phyloP scores from a whole-genome alignment of 768 basidiomycete species.

The Trametes sanguinea region DNA sequence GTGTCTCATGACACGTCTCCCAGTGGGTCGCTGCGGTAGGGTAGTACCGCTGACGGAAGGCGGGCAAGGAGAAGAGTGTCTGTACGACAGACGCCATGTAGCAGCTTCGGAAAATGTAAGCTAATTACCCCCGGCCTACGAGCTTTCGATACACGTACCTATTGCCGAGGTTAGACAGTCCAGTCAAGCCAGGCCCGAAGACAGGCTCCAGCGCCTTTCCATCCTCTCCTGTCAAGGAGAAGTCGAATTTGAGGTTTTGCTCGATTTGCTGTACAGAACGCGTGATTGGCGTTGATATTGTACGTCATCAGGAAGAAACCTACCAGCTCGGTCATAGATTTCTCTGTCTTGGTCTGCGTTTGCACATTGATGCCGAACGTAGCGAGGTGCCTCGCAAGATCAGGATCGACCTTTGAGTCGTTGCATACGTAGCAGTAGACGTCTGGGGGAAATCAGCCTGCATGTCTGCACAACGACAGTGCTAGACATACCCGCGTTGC shows the following conservation, averaged over 20 bases:
- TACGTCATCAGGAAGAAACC: constrained; percentile 60
- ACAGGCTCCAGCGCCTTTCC: constrained; percentile 87
- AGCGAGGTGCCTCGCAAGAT: constrained; percentile 69
- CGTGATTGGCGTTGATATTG: constrained; percentile 94
- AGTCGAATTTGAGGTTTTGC: constrained; percentile 93
- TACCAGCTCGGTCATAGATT: constrained; percentile 94
- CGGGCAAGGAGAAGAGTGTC: constrained; percentile 75
- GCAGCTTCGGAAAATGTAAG: constrained; percentile 66
- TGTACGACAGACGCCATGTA: constrained; percentile 97
- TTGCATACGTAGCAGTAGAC: constrained; percentile 93
- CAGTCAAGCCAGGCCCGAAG: constrained; percentile 87
- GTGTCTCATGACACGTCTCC: constrained; percentile 57
- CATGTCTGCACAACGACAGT: not conserved
- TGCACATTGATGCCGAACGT: constrained; percentile 87
- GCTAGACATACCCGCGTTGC: constrained; percentile 68
- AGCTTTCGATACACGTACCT: constrained; percentile 44
- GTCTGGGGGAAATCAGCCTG: constrained; percentile 48
- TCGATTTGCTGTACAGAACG: constrained; percentile 83
- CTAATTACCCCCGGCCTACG: constrained; percentile 41
- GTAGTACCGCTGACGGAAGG: constrained; percentile 76
- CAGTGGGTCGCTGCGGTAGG: constrained; percentile 54
- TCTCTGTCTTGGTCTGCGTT: constrained; percentile 87
- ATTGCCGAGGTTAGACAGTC: constrained; percentile 90
- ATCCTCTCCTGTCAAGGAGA: constrained; percentile 83
- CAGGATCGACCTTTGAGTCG: constrained; percentile 78